Evolutionary conservation across 164 flowering plant species (phyloP).

Genomic region (Hamamelis virginiana): DNA sequence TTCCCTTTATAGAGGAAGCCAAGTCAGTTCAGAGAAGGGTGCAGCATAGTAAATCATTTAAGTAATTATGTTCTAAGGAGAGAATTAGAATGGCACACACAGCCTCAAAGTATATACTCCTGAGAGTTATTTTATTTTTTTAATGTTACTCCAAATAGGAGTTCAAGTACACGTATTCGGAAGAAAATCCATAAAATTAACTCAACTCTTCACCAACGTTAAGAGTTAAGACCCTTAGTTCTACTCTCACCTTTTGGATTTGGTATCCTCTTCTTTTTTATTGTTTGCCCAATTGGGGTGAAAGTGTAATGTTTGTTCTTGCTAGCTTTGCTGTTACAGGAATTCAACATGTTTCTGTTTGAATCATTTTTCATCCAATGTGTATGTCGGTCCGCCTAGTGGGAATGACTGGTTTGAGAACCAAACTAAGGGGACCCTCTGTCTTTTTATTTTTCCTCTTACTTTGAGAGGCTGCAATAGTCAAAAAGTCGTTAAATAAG

Average conservation of each 20-base stretch:
- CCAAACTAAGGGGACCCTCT: no score
- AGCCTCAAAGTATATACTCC: neutral
- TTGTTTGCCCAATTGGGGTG: no score
- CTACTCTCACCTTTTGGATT: no score
- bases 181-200: neutral
- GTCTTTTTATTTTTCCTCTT: neutral
- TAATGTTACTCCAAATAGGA: neutral
- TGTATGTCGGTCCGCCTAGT: no score
- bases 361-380: no score
- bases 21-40: neutral
- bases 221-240: neutral
- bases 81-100: neutral
- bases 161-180: neutral
- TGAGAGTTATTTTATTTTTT: neutral
- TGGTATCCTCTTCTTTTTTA: no score
- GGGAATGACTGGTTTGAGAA: no score
- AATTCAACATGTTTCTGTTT: no score
- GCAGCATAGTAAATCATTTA: neutral
- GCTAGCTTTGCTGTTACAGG: no score
- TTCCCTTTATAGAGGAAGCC: neutral
- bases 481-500: neutral
- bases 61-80: neutral
- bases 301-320: no score
- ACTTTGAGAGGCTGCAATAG: neutral
- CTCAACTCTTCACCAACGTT: neutral